phyloP scores from a whole-genome alignment of 495 filamentous ascomycete species.

The Podospora pseudocomata region DNA sequence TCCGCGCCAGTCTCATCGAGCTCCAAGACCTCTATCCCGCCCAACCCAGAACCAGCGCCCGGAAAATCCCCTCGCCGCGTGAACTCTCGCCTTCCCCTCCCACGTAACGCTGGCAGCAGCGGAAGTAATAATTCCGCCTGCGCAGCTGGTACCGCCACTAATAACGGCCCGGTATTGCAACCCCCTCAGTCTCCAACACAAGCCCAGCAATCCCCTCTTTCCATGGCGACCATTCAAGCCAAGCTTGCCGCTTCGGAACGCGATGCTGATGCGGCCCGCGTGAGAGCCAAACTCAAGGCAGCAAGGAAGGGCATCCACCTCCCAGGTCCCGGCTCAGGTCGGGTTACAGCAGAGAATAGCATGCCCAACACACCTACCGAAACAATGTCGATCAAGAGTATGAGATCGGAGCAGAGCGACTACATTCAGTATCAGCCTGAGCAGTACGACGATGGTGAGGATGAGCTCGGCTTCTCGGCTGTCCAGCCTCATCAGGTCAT shows the following conservation, averaged over 20 bases:
- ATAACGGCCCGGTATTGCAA: slow-evolving; percentile 17
- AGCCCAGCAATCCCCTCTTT: slow-evolving; percentile 46
- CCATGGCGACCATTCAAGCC: slow-evolving; percentile 52
- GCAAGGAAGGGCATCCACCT: slow-evolving; percentile 31
- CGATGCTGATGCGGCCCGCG: slow-evolving; percentile 54
- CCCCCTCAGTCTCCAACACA: slow-evolving; percentile 17
- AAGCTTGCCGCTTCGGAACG: slow-evolving; percentile 55
- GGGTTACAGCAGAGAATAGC: background rate
- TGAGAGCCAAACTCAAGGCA: slow-evolving; percentile 53
- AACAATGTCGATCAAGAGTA: slow-evolving; percentile 11
- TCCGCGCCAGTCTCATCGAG: slow-evolving; percentile 13
- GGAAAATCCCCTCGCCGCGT: slow-evolving; percentile 23
- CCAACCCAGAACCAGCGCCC: slow-evolving; percentile 20
- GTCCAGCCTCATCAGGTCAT: background rate
- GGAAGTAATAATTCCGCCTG: background rate
- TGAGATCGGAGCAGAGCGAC: slow-evolving; percentile 6
- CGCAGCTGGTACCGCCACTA: slow-evolving; percentile 3
- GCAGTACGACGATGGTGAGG: slow-evolving; percentile 12
- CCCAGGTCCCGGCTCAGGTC: slow-evolving; percentile 10
- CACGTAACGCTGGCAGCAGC: slow-evolving; percentile 25
- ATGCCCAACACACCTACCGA: background rate
- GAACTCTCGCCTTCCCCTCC: slow-evolving; percentile 43
- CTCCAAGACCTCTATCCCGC: slow-evolving; percentile 15
- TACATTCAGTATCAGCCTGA: background rate
- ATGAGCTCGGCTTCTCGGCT: slow-evolving; percentile 15